These are phyloP conservation scores for Pseudohalonectria lignicola DNA, from an alignment of 2,329 filamentous ascomycete species.

Conservation along the genomic window DNA sequence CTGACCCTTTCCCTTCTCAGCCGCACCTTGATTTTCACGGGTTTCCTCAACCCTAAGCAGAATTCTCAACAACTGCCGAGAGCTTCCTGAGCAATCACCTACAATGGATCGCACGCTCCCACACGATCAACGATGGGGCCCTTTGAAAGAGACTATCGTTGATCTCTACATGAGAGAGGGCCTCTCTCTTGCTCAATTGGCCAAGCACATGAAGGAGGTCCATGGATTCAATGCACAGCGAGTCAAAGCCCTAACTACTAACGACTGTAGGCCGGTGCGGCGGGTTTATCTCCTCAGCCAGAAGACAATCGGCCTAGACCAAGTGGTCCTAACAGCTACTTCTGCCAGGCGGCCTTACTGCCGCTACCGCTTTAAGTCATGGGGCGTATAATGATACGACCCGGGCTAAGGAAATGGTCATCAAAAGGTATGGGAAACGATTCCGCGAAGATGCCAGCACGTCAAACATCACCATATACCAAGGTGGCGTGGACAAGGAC, in stretches of 20 bases:
- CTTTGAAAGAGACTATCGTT: background rate
- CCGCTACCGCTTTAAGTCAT: background rate
- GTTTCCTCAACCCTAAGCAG: too few relatives aligned
- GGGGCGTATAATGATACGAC: background rate
- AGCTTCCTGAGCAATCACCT: too few relatives aligned
- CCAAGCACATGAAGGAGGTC: conserved; percentile 1
- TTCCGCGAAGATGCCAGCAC: background rate
- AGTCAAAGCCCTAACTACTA: too few relatives aligned
- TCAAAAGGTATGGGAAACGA: background rate
- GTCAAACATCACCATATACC: background rate
- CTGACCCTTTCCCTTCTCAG: too few relatives aligned
- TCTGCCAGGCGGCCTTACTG: background rate
- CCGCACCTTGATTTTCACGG: too few relatives aligned
- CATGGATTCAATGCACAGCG: conserved; percentile 1
- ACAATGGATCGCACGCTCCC: background rate
- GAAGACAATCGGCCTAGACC: too few relatives aligned
- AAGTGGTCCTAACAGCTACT: too few relatives aligned
- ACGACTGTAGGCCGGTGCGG: too few relatives aligned
- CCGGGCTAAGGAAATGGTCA: background rate
- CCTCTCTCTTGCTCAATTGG: background rate
- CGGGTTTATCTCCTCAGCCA: background rate
- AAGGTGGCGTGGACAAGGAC: background rate
- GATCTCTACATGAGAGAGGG: background rate
- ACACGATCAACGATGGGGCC: background rate
- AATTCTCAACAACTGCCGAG: too few relatives aligned